Evolutionary conservation across 371 early-diverging fungal genomes (phyloP).

Genomic region (Lichtheimia ramosa): DNA sequence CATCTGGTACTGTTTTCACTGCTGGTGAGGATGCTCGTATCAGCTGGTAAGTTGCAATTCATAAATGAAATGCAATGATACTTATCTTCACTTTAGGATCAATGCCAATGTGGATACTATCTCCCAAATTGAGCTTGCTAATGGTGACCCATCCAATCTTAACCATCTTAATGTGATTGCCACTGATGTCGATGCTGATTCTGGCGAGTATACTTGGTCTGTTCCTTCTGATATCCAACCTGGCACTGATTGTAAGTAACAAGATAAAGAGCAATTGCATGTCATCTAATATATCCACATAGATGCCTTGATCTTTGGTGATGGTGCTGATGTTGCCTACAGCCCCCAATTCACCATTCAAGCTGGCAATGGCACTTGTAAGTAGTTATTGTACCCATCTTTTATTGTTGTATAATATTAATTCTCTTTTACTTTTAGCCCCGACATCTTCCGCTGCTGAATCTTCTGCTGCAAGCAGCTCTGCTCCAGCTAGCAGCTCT

Average conservation of each 20-base stretch:
- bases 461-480: constrained; percentile 1
- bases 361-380: constrained; percentile 23
- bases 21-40: constrained; percentile 38
- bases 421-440: neutral
- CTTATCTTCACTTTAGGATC: constrained; percentile 10
- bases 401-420: neutral
- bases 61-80: neutral
- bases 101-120: constrained; percentile 30
- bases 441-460: neutral
- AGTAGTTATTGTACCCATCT: neutral
- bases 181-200: constrained; percentile 29
- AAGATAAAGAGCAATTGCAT: neutral
- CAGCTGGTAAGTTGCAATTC: constrained; percentile 28
- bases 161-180: constrained; percentile 21
- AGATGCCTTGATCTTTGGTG: constrained; percentile 39
- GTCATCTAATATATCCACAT: neutral
- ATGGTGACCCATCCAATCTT: constrained; percentile 23
- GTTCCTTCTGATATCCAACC: constrained; percentile 30
- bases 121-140: constrained; percentile 37
- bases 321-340: constrained; percentile 29
- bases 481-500: constrained; percentile 9
- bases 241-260: constrained; percentile 46
- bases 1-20: constrained; percentile 28
- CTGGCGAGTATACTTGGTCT: constrained; percentile 35
- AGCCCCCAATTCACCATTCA: constrained; percentile 41